Base-by-base conservation (phyloP, 2,329 filamentous ascomycete species). In the Plenodomus lindquistii region DNA sequence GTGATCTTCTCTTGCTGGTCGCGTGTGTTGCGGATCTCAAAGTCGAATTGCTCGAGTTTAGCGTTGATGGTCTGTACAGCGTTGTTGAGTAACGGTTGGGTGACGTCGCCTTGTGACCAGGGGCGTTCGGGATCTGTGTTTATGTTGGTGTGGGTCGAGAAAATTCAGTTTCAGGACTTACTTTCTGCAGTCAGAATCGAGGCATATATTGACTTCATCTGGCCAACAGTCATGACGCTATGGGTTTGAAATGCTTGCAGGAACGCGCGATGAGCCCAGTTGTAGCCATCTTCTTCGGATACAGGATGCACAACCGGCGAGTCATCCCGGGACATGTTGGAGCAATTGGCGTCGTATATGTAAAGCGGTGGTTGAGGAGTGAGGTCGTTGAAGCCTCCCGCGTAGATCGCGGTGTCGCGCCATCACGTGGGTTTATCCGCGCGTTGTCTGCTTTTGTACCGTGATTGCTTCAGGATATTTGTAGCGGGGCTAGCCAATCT, bases 211-310 rank as follows among this genome's bases (percentile, higher is more conserved):
- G 84, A 82, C 62, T 85, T 85, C 11, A 86, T 85, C 63, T 95
- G 85, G 44, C 84, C 79, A 54, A 88, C 84, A 0, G 89, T 95
- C 71, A 97, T 79, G 37, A 85, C 84, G 18, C 89, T 88, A 41
- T 86, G 85, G 2, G 89, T 85, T 71, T 97, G 80, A 59, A 99
- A 85, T 40, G 89, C 89, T 73, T 99, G 94, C 0, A 97, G 79
- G 66, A 99, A 96, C 8, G 93, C 92, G 48, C 91, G 87, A 70
- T 97, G 89, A 53, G 80, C 81, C 67, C 95, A 52, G 13, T 56
- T 59, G 40, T 68, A 68, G 19, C 44, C 37, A 17, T 52, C 52
- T 4, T 55, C 53, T 36, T 50, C 53, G 17, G 46, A 39, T 15
- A 38, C 51, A 6, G 53, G 42, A 38, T 53, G 55, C 1, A 59